phyloP scores from a whole-genome alignment of 2,329 filamentous ascomycete genomes.

The Phaeophleospora eucalypticola region DNA sequence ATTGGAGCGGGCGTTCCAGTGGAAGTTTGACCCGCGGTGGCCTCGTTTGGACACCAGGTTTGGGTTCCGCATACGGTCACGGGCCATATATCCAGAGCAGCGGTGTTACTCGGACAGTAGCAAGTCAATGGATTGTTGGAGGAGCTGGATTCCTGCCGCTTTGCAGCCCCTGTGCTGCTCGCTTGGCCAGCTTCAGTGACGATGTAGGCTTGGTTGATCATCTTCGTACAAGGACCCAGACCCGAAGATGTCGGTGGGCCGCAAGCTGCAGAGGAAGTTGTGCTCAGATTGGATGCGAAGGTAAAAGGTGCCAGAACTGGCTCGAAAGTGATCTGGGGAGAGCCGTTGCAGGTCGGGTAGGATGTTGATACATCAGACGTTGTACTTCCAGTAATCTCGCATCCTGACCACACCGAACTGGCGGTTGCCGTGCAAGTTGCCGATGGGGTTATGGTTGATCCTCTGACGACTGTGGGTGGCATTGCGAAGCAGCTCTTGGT shows the following conservation, averaged over 20 bases:
- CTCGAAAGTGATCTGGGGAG: conserved; percentile 1
- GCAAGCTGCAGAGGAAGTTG: background rate
- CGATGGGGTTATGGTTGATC: conserved; percentile 1
- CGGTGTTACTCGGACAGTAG: background rate
- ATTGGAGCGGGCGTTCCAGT: background rate
- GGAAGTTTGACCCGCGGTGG: background rate
- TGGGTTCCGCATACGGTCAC: conserved; percentile 2
- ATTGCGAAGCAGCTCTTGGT: conserved; percentile 9
- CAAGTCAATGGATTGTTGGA: background rate
- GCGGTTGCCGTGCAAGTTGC: conserved; percentile 12
- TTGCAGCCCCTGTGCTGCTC: background rate
- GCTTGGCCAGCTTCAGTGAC: background rate
- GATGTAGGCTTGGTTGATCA: background rate
- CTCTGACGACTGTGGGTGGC: background rate
- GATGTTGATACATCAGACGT: conserved; percentile 7
- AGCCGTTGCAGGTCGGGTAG: background rate
- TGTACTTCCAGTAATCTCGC: conserved; percentile 14
- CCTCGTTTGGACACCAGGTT: conserved; percentile 5
- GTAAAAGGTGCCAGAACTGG: too few species aligned
- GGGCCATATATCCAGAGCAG: conserved; percentile 1
- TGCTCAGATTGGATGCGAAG: background rate
- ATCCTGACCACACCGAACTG: conserved; percentile 11
- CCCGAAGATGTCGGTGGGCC: conserved; percentile 1
- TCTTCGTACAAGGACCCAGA: conserved; percentile 1
- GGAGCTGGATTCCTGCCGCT: background rate